Base-by-base conservation (phyloP, 129 eudicot genomes). In the Arctium minus region DNA sequence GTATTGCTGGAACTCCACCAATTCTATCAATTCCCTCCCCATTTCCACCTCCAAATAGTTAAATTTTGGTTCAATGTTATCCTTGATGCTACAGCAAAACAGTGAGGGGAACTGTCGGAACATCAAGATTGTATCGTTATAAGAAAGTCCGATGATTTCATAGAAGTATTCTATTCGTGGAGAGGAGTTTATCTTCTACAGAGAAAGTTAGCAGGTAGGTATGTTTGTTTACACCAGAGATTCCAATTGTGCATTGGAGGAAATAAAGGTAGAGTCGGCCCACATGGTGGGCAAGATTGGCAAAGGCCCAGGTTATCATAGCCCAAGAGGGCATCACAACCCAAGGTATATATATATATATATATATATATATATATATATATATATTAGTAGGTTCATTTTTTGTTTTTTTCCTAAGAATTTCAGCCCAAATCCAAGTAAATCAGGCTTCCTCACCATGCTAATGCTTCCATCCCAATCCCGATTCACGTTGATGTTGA, bases 11-110 rank as follows among this genome's bases (percentile, higher is more conserved):
- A 91, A 96, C 12, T 81, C 92, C 39, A 88, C 89, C 89, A 96
- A 8, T 65, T 96, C 99, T 87, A 79, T 93, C 87, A 86, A 68
- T 29, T 91, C 92, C 89, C 99, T 81, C 74, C 96, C 97, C 99
- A 96, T 93, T 72, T 96, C 96, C 74, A 87, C 88, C 53, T 88
- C 89, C 85, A 93, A 93, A 80, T 90, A 96, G 46, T 90, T 84
- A 11, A 90, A 91, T 7, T 96, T 96, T 0, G 97, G 93, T 86
- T 90, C 97, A 12, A 91, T 82, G 83, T 96, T 96, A 75, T 89
- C 91, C 86, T 90, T 81, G 10, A 96, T 88, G 39, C 99, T 89
- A 77, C 91, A 91, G 83, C 97, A 91, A 73, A 96, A 96, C 86
- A 96, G 37, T 0, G 95, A 85, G 2, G 99, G 99, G 78, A 96